phyloP scores from a whole-genome alignment of 192 early-diverging fungal species.

The Rhizophagus sp. region DNA sequence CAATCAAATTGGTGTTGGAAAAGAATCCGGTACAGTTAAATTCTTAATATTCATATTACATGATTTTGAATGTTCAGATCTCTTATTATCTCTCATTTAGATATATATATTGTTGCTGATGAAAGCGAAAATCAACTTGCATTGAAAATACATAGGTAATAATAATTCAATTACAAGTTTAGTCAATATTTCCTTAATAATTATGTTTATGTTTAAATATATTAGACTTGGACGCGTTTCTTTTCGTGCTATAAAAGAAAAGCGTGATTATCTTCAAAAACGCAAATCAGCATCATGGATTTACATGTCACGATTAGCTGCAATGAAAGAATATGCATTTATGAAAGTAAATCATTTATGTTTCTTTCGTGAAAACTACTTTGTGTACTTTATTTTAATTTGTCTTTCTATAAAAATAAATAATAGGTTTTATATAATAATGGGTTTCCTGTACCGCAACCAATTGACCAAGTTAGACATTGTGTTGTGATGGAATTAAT shows the following conservation, averaged over 20 bases:
- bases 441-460: slow-evolving; percentile 94
- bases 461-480: slow-evolving; percentile 92
- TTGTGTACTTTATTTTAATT: neutral
- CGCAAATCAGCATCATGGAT: slow-evolving; percentile 97
- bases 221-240: slow-evolving; percentile 88
- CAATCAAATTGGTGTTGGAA: slow-evolving; percentile 99
- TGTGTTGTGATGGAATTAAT: slow-evolving; percentile 96
- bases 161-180: neutral
- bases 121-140: slow-evolving; percentile 88
- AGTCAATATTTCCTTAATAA: neutral
- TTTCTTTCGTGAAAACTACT: neutral
- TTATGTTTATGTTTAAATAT: too few species aligned
- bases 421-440: slow-evolving; percentile 72
- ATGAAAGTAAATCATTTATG: slow-evolving; percentile 78
- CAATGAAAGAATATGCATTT: slow-evolving; percentile 98
- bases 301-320: slow-evolving; percentile 98
- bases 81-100: slow-evolving; percentile 33
- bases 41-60: neutral
- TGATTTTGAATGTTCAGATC: neutral
- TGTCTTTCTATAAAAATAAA: slow-evolving; percentile 3
- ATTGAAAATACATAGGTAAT: slow-evolving; percentile 90
- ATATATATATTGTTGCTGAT: slow-evolving; percentile 96
- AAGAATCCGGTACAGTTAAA: slow-evolving; percentile 76
- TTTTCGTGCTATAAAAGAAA: slow-evolving; percentile 95
- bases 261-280: slow-evolving; percentile 95